Base-by-base conservation (phyloP, 768 basidiomycete genomes). In the Mycena crocata region DNA sequence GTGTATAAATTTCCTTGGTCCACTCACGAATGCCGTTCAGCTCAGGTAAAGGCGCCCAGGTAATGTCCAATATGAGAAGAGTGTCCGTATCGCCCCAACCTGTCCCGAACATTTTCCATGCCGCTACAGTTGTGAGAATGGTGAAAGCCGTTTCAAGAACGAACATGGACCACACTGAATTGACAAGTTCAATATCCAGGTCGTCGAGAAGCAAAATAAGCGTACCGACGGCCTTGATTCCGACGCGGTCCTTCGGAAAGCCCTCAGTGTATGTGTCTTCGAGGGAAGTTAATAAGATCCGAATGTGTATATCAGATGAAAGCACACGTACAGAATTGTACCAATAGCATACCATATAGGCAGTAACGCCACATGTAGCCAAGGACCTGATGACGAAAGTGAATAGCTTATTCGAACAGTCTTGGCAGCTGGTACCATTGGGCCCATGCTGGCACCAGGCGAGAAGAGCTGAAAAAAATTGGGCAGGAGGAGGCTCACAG, bases 11-110 rank as follows among this genome's bases (percentile, higher is more conserved):
- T 62, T 30, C 37, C 26, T 37, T 28, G 15, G 30, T 35, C 37
- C 24, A 62, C 68, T 31, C 32, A 69, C 63, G 49, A 32, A 65
- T 26, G n/a, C 35, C 52, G 42, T 62, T 69, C 19, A 69, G 45
- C 28, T 26, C 5, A 26, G 49, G 50, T 5, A 69, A 26, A 23
- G 49, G 46, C 14, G 26, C 13, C 68, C 68, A 69, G 6, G 68
- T 34, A 64, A 64, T 66, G 50, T 69, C 68, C 6, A 69, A 26
- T 12, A 24, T 37, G 3, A n/a, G 6, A 3, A 69, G 64, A 13
- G 64, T 69, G 13, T 66, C 52, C 21, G 35, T 13, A n/a, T 69
- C 64, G 5, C 68, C 68, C 68, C 68, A 69, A 2, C 68, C 68
- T 5, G 55, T 40, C 3, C 68, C 68, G 46, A 45, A 69, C 7